Percentiles rank a stretch among this genome's conserved stretches.
Evolutionary conservation across 1,284 basidiomycete species (phyloP).

Genomic region (Lignosus rhinocerotis): DNA sequence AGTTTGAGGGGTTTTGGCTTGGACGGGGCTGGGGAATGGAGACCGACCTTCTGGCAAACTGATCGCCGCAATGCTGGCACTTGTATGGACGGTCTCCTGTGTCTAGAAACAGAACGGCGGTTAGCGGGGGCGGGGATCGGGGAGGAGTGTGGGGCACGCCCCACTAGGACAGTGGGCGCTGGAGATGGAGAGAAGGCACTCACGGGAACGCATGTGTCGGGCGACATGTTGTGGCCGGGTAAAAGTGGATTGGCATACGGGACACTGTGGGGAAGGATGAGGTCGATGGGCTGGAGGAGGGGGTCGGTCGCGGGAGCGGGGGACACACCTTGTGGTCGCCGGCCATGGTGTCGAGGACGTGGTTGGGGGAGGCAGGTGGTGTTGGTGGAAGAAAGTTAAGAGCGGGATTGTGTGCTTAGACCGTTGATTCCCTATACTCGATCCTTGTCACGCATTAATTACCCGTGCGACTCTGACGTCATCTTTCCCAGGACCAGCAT

Average conservation of each 20-base stretch:
- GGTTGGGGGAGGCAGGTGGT: slow-evolving; percentile 10
- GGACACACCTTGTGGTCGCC: slow-evolving; percentile 40
- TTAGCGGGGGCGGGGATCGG: slow-evolving; percentile 20
- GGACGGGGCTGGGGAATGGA: neutral
- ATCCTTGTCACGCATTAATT: slow-evolving; percentile 21
- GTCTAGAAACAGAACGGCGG: slow-evolving; percentile 46
- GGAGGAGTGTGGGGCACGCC: slow-evolving; percentile 17
- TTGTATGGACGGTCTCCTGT: slow-evolving; percentile 93
- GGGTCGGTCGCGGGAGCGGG: slow-evolving; percentile 13
- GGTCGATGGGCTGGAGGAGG: slow-evolving; percentile 3
- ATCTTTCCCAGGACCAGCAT: slow-evolving; percentile 7
- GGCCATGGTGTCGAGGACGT: slow-evolving; percentile 30
- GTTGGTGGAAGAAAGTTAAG: slow-evolving; percentile 25
- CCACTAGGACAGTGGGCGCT: slow-evolving; percentile 19
- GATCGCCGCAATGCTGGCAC: slow-evolving; percentile 85
- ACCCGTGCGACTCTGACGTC: slow-evolving; percentile 27
- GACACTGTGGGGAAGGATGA: slow-evolving; percentile 43
- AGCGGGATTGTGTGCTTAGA: slow-evolving; percentile 13
- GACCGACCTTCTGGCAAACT: slow-evolving; percentile 81
- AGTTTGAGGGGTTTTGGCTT: neutral
- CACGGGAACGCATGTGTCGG: slow-evolving; percentile 86
- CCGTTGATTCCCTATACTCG: slow-evolving; percentile 11
- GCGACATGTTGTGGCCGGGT: slow-evolving; percentile 90
- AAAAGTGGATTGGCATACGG: slow-evolving; percentile 85
- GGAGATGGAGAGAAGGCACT: slow-evolving; percentile 36